These are phyloP conservation scores for Neofusicoccum sp. DNA, from an alignment of 2,329 filamentous ascomycete species.

Conservation along the genomic window DNA sequence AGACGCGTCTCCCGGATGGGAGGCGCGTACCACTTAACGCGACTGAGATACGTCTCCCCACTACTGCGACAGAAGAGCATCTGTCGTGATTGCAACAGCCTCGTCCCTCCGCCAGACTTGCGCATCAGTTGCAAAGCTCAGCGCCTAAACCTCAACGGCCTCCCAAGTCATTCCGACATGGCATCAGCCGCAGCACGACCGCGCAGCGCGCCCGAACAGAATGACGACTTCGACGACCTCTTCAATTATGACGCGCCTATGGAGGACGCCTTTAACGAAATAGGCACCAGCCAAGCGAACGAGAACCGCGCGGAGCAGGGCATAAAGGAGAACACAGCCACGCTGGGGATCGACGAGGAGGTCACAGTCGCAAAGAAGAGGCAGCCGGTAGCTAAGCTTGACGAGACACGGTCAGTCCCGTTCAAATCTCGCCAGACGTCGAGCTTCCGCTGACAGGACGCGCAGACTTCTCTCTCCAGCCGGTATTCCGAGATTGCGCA, in stretches of 20 bases:
- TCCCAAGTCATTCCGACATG: slow-evolving; percentile 23
- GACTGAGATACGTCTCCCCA: slow-evolving; percentile 19
- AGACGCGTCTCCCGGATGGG: slow-evolving; percentile 22
- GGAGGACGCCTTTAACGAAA: slow-evolving; percentile 49
- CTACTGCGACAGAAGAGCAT: not conserved
- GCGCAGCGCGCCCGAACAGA: slow-evolving; percentile 21
- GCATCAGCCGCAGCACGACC: slow-evolving; percentile 22
- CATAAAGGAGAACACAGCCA: slow-evolving; percentile 23
- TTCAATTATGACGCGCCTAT: slow-evolving; percentile 71
- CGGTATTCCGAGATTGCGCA: slow-evolving; percentile 79
- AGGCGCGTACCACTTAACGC: not conserved
- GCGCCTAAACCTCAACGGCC: not conserved
- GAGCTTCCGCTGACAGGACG: not conserved
- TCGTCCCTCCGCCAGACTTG: not conserved
- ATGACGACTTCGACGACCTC: slow-evolving; percentile 62
- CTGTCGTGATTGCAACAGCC: not conserved
- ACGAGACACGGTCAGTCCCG: slow-evolving; percentile 65
- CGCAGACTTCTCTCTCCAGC: slow-evolving; percentile 73
- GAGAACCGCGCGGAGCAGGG: slow-evolving; percentile 21
- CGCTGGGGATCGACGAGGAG: slow-evolving; percentile 80
- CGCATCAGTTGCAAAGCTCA: not conserved
- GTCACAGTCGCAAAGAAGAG: slow-evolving; percentile 77
- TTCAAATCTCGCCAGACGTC: not conserved
- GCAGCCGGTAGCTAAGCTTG: slow-evolving; percentile 78
- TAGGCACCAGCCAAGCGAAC: slow-evolving; percentile 20